These are phyloP conservation scores for Candida dendrica DNA, from an alignment of 805 yeast species.

Conservation along the genomic window DNA sequence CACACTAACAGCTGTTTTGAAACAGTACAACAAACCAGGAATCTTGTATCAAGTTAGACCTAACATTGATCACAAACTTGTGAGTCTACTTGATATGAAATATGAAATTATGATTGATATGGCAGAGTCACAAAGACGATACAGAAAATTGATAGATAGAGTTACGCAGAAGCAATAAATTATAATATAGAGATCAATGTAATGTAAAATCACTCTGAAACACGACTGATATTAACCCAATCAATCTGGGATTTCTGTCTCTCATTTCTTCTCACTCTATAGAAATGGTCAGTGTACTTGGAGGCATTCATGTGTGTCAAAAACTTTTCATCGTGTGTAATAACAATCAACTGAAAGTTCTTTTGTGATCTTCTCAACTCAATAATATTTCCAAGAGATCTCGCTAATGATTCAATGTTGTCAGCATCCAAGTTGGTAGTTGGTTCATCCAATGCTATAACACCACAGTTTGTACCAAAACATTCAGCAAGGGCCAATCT, in stretches of 20 bases:
- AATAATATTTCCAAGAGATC: slow-evolving; percentile 68
- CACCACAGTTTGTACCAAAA: slow-evolving; percentile 91
- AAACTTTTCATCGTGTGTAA: slow-evolving; percentile 94
- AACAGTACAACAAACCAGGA: slow-evolving; percentile 4
- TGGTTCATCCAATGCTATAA: slow-evolving; percentile 95
- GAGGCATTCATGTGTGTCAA: slow-evolving; percentile 79
- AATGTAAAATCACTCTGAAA: slow-evolving; percentile 9
- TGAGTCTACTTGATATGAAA: slow-evolving; percentile 16
- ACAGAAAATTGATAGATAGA: slow-evolving; percentile 18
- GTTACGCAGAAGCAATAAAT: neutral
- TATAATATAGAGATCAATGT: too few relatives aligned
- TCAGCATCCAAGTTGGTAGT: slow-evolving; percentile 91
- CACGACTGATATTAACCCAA: slow-evolving; percentile 38
- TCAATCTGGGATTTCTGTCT: slow-evolving; percentile 75
- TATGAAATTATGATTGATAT: slow-evolving; percentile 25
- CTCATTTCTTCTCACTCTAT: slow-evolving; percentile 71
- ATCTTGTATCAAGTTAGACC: neutral
- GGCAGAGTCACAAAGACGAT: slow-evolving; percentile 27
- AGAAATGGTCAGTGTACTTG: slow-evolving; percentile 81
- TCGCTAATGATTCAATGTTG: slow-evolving; percentile 82
- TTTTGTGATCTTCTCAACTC: slow-evolving; percentile 66
- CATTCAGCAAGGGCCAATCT: slow-evolving; percentile 91
- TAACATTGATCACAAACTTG: slow-evolving; percentile 3
- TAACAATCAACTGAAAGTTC: slow-evolving; percentile 90
- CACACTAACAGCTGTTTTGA: slow-evolving; percentile 9